Evolutionary conservation across 441 rosid species (phyloP).

Genomic region (Isatis lusitanica): DNA sequence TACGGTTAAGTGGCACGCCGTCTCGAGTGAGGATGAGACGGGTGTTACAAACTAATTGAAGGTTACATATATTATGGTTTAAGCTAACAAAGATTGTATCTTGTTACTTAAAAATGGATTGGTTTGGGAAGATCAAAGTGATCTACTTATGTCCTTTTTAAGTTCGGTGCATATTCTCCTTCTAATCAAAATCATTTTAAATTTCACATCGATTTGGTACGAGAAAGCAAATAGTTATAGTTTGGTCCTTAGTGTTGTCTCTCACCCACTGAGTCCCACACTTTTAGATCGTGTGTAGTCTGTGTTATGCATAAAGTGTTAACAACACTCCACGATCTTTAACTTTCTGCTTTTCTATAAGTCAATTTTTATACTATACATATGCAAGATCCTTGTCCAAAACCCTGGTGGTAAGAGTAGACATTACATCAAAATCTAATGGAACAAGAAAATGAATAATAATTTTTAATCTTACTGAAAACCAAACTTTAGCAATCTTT

Average conservation of each 20-base stretch:
- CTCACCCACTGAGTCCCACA: conserved; percentile 4
- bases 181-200: conserved; percentile 19
- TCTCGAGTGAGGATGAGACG: no score
- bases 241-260: conserved; percentile 8
- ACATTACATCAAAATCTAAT: conserved; percentile 23
- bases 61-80: no score
- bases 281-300: not conserved
- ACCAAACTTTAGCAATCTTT: not conserved
- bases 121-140: not conserved
- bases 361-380: not conserved
- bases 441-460: not conserved
- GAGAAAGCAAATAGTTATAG: conserved; percentile 12
- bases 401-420: conserved; percentile 2
- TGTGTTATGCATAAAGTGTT: conserved; percentile 12
- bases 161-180: not conserved
- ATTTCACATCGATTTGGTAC: conserved; percentile 23
- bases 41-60: no score
- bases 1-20: no score
- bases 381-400: conserved; percentile 17
- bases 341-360: not conserved
- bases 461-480: not conserved
- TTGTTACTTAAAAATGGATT: not conserved
- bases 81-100: no score
- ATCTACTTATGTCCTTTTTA: not conserved
- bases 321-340: conserved; percentile 1